A percentile compares a stretch with the other conserved stretches of the same genome.
Conservation (phyloP, 441 rosid genomes). For the Erysimum cheiri region DNA sequence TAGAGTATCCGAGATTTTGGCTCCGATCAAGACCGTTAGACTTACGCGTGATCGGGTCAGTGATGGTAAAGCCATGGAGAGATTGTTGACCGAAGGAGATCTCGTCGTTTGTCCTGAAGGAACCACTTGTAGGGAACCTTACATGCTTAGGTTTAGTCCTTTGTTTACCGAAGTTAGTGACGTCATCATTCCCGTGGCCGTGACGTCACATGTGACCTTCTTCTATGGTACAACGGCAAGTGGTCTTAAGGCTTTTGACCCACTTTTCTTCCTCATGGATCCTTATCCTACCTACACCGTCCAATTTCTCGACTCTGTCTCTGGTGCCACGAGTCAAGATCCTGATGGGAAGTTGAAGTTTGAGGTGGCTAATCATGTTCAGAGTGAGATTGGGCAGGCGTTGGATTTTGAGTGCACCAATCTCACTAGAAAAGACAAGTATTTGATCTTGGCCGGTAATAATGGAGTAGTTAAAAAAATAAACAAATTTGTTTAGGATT, state of each 20-base stretch:
- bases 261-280: constrained; percentile 58
- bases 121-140: constrained; percentile 82
- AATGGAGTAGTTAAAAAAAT: constrained; percentile 48
- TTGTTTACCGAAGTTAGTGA: constrained; percentile 66
- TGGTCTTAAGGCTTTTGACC: constrained; percentile 68
- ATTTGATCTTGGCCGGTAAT: constrained; percentile 69
- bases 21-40: constrained; percentile 63
- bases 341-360: constrained; percentile 46
- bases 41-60: constrained; percentile 54
- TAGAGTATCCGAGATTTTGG: constrained; percentile 54
- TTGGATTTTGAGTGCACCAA: constrained; percentile 68
- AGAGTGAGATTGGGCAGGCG: constrained; percentile 56
- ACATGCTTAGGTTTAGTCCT: constrained; percentile 76
- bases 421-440: constrained; percentile 73
- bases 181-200: constrained; percentile 67
- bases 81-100: constrained; percentile 52
- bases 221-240: constrained; percentile 78
- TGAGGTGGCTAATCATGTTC: constrained; percentile 69
- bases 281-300: constrained; percentile 49
- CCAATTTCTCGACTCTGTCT: constrained; percentile 48
- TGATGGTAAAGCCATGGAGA: constrained; percentile 56
- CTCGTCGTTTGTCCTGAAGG: constrained; percentile 82
- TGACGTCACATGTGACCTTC: constrained; percentile 56
- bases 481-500: constrained; percentile 10
- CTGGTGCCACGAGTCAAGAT: constrained; percentile 40